Conservation (phyloP, 352 stramenopile species). For the Plasmopara viticola region DNA sequence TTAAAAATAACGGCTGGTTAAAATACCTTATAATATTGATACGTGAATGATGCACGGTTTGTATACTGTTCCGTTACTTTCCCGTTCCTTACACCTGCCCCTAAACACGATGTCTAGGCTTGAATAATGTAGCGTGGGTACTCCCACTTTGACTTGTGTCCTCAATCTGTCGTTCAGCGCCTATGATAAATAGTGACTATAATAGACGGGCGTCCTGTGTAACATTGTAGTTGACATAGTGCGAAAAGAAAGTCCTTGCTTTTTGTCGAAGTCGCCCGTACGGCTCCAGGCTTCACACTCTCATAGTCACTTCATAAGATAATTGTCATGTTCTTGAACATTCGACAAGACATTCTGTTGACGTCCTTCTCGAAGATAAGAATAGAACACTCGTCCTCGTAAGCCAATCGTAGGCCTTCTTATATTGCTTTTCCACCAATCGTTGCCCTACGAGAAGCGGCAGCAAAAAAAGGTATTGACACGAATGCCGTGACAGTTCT, state of each 20-base stretch:
- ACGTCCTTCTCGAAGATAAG: constrained; percentile 23
- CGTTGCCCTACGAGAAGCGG: background rate
- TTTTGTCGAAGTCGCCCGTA: background rate
- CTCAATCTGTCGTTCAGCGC: no score
- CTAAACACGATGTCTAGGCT: no score
- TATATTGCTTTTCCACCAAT: constrained; percentile 15
- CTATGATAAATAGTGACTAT: no score
- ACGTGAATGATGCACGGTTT: no score
- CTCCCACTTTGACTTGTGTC: no score
- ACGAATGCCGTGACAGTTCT: constrained; percentile 6
- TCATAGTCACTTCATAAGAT: background rate
- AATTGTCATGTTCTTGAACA: constrained; percentile 20
- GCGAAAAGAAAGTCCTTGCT: background rate
- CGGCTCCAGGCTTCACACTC: background rate
- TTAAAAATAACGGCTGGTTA: no score
- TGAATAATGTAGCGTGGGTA: no score
- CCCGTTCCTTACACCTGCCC: no score
- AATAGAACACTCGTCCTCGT: constrained; percentile 14
- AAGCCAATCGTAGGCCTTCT: constrained; percentile 11
- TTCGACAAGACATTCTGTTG: constrained; percentile 5
- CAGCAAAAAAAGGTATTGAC: background rate
- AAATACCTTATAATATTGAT: no score
- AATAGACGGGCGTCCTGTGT: no score
- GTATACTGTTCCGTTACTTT: no score
- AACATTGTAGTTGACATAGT: no score